Conservation (phyloP, 129 eudicot genomes). For the Artemisia argyi region DNA sequence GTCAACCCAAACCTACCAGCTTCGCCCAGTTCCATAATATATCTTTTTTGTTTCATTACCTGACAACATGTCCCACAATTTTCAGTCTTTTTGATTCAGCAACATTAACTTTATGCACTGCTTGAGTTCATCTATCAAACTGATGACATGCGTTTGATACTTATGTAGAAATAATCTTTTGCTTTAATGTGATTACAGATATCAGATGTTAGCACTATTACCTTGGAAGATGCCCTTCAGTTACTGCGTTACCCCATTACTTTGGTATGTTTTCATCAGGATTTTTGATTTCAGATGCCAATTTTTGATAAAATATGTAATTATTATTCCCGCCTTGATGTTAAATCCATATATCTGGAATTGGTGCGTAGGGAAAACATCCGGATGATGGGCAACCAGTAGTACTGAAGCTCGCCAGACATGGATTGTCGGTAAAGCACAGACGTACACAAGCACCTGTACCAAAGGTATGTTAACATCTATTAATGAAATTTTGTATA, state of each 20-base stretch:
- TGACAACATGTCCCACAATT: too few relatives aligned
- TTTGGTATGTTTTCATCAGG: constrained; percentile 45
- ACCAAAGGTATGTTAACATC: constrained; percentile 66
- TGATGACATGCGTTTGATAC: neutral
- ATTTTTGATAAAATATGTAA: neutral
- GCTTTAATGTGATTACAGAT: constrained; percentile 39
- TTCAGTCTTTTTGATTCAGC: too few relatives aligned
- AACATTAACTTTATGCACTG: neutral
- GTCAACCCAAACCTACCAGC: too few relatives aligned
- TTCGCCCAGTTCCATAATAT: too few relatives aligned
- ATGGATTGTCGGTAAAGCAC: constrained; percentile 68
- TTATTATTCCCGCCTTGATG: neutral
- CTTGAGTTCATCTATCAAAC: neutral
- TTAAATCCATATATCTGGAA: neutral
- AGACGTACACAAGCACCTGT: constrained; percentile 64
- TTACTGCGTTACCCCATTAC: constrained; percentile 78
- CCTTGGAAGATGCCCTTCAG: constrained; percentile 83
- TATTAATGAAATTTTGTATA: neutral
- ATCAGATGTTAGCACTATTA: constrained; percentile 52
- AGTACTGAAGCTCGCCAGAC: constrained; percentile 58
- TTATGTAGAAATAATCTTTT: neutral
- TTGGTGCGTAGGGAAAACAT: constrained; percentile 65
- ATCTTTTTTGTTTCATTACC: too few relatives aligned
- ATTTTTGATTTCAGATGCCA: neutral
- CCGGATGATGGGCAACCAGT: constrained; percentile 79